phyloP scores from a whole-genome alignment of 1,139 yeast species.

The Magnusiomyces clavatus region DNA sequence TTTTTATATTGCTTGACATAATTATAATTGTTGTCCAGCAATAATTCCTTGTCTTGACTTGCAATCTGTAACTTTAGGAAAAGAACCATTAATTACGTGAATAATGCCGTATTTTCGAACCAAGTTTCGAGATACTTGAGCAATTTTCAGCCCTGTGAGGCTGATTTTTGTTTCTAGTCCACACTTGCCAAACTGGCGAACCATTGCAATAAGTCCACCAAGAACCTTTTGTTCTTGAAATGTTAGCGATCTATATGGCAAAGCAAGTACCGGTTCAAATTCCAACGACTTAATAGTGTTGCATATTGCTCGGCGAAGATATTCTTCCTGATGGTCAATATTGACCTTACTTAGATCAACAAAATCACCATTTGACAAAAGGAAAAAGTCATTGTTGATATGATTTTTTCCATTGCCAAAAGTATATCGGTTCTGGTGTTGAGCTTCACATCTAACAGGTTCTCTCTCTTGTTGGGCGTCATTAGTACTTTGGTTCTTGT shows the following conservation, averaged over 20 bases:
- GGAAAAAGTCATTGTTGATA: neutral
- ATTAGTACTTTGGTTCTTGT: too few species aligned
- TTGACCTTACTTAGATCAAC: neutral
- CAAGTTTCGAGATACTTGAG: constrained; percentile 1
- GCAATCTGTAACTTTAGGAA: neutral
- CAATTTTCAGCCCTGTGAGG: neutral
- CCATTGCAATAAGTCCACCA: neutral
- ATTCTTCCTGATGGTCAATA: neutral
- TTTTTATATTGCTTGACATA: neutral
- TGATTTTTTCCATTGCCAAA: too few species aligned
- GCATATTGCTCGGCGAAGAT: neutral
- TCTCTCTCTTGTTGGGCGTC: too few species aligned
- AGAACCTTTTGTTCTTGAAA: neutral
- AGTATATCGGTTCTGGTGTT: too few species aligned
- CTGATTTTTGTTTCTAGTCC: neutral
- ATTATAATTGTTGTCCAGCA: constrained; percentile 3
- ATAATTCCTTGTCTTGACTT: neutral
- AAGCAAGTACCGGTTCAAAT: neutral
- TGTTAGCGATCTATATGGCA: neutral
- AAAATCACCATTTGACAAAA: constrained; percentile 4
- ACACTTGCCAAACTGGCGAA: neutral
- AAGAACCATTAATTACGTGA: neutral
- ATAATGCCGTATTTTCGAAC: constrained; percentile 1
- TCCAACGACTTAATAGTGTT: neutral
- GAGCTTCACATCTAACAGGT: too few species aligned